A percentile compares a stretch with the other conserved stretches of the same genome.
These are phyloP conservation scores for Laguncularia racemosa DNA, from an alignment of 345 rosid genomes.

Conservation along the genomic window DNA sequence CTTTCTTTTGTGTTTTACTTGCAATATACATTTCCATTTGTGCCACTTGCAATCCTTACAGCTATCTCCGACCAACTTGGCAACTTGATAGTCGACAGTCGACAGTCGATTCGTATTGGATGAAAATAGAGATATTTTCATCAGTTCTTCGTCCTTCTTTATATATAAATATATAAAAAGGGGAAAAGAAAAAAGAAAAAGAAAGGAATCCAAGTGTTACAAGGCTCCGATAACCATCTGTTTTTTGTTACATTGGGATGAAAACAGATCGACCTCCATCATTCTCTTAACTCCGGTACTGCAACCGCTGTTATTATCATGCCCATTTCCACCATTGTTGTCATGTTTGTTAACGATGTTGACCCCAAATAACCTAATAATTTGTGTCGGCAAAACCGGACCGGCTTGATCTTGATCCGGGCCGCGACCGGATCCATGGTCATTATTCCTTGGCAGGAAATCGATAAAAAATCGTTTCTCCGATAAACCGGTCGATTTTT, in stretches of 20 bases:
- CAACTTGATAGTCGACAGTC: not conserved
- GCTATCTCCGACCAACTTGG: constrained; percentile 1
- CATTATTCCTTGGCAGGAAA: constrained; percentile 28
- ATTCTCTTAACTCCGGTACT: constrained; percentile 42
- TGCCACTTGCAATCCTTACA: constrained; percentile 33
- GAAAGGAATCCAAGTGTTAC: constrained; percentile 31
- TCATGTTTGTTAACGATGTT: constrained; percentile 4
- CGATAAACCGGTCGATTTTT: constrained; percentile 54
- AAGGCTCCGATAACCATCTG: constrained; percentile 55
- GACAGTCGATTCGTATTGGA: too few species aligned
- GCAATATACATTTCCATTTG: constrained; percentile 36
- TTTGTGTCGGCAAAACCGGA: constrained; percentile 14
- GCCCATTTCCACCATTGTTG: not conserved
- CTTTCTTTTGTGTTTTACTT: constrained; percentile 28
- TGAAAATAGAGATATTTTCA: too few species aligned
- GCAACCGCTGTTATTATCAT: constrained; percentile 19
- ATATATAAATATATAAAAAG: not conserved
- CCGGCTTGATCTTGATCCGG: constrained; percentile 25
- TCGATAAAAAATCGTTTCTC: constrained; percentile 65
- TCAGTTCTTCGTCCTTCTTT: too few species aligned
- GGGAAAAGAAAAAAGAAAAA: not conserved
- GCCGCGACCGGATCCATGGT: constrained; percentile 7
- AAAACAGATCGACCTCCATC: constrained; percentile 47
- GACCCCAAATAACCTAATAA: constrained; percentile 74
- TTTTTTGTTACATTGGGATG: constrained; percentile 60